Percentiles rank a stretch among this genome's conserved stretches.
Evolutionary conservation across 2,329 filamentous ascomycete species (phyloP).

Genomic region (Tolypocladium paradoxum): DNA sequence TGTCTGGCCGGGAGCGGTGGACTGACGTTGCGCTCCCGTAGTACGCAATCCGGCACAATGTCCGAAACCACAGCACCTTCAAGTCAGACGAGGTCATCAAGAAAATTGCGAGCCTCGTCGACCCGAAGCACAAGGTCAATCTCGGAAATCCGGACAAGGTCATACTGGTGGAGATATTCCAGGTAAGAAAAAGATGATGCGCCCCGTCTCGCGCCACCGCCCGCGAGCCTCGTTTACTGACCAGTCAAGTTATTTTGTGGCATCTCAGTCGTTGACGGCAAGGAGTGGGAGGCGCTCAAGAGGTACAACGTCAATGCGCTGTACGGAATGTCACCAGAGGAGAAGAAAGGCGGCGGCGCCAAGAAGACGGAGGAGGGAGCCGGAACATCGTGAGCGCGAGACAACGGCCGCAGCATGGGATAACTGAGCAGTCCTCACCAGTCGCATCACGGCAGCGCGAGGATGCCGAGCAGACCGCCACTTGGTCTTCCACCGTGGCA

Average conservation of each 20-base stretch:
- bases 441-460: not conserved
- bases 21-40: slow-evolving; percentile 19
- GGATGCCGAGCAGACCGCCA: not conserved
- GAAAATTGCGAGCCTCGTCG: slow-evolving; percentile 55
- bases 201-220: too few relatives aligned
- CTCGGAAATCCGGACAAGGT: slow-evolving; percentile 69
- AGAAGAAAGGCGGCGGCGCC: slow-evolving; percentile 1
- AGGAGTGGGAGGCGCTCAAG: slow-evolving; percentile 62
- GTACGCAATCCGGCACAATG: slow-evolving; percentile 77
- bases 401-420: not conserved
- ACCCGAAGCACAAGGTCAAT: slow-evolving; percentile 62
- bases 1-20: not conserved
- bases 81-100: slow-evolving; percentile 61
- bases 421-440: not conserved
- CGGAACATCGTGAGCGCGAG: not conserved
- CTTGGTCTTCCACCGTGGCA: not conserved
- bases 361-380: not conserved
- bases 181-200: slow-evolving; percentile 38
- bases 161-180: slow-evolving; percentile 69
- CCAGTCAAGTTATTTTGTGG: slow-evolving; percentile 57
- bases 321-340: slow-evolving; percentile 30
- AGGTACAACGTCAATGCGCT: slow-evolving; percentile 70
- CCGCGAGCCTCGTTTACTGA: not conserved
- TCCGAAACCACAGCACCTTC: slow-evolving; percentile 61
- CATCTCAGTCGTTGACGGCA: slow-evolving; percentile 63